phyloP scores from a whole-genome alignment of 2,329 filamentous ascomycete genomes.

The Fusarium coicis region DNA sequence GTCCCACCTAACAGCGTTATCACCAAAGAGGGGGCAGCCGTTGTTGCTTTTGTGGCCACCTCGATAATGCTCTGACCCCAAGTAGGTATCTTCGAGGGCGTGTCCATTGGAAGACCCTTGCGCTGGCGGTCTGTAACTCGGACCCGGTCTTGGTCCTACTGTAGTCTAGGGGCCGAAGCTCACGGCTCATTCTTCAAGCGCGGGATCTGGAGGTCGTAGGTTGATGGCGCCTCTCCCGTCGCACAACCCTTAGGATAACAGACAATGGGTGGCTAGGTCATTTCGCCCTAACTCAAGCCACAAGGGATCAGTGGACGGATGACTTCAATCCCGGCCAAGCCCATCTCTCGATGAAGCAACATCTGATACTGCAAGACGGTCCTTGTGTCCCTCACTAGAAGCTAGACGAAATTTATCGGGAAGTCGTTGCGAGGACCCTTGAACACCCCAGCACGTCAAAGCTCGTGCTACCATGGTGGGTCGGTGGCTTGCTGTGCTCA shows the following conservation, averaged over 20 bases:
- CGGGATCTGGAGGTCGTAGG: conserved; percentile 21
- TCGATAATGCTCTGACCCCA: background rate
- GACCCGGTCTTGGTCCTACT: conserved; percentile 5
- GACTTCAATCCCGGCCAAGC: conserved; percentile 3
- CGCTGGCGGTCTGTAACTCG: background rate
- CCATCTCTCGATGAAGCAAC: background rate
- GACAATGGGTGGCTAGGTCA: conserved; percentile 8
- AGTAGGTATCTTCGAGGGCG: background rate
- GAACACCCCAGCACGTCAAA: background rate
- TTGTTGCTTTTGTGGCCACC: background rate
- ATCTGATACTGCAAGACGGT: background rate
- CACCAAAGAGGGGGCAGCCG: background rate
- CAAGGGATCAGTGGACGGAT: conserved; percentile 13
- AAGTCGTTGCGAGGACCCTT: conserved; percentile 29
- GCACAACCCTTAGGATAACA: conserved; percentile 7
- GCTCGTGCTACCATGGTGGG: background rate
- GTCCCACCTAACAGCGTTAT: background rate
- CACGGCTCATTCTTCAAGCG: background rate
- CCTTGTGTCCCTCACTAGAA: conserved; percentile 1
- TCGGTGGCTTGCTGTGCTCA: conserved; percentile 9
- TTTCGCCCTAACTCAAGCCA: conserved; percentile 31
- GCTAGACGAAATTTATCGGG: conserved; percentile 13
- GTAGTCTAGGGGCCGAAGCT: conserved; percentile 7
- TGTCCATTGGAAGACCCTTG: conserved; percentile 4
- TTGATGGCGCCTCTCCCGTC: conserved; percentile 22